Evolutionary conservation across 257 asterid species (phyloP), one percentile per base, ranked within the genome.

Genomic region (Linaria vulgaris): DNA sequence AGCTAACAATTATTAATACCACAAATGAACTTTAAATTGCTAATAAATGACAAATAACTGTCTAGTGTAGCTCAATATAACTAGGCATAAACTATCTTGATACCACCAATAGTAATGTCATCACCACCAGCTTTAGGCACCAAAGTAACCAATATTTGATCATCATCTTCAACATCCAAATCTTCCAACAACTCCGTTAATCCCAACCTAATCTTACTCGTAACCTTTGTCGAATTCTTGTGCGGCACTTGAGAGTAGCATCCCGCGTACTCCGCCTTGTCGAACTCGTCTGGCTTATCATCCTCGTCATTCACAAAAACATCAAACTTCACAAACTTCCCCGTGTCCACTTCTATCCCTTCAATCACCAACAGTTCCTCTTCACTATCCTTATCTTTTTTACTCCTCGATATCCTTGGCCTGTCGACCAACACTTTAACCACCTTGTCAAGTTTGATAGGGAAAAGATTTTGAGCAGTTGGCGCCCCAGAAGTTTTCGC

Each of bases 181-280:
- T 80, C 84, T 48, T 80, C 86, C 16, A 80, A 43, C 19, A 80
- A 55, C 56, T 80, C 82, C 5, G 66, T 65, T 39, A 81, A 23
- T 34, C 68, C 79, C 71, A 80, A 60, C 34, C 70, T 67, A 0
- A 69, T 58, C 59, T 31, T 64, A 12, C 71, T 80, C 64, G 10
- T 72, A 13, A 64, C 37, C 31, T 30, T 71, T 2, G 6, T 53
- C 34, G 67, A 19, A 3, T 71, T 75, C 67, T 71, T 79, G 51
- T 75, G 84, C 12, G 82, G 80, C n/a, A 80, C 78, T 19, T 59
- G 74, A 0, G 72, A 62, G 68, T 72, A 83, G 3, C 70, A 1
- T 6, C 88, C 88, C 0, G 85, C 79, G 16, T 66, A 75, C 72
- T 78, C 86, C 12, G 86, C 75, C 78, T 75, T 81, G 65, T 75